Base-by-base conservation (phyloP, 148 eudicot genomes). In the Cornus kousa region DNA sequence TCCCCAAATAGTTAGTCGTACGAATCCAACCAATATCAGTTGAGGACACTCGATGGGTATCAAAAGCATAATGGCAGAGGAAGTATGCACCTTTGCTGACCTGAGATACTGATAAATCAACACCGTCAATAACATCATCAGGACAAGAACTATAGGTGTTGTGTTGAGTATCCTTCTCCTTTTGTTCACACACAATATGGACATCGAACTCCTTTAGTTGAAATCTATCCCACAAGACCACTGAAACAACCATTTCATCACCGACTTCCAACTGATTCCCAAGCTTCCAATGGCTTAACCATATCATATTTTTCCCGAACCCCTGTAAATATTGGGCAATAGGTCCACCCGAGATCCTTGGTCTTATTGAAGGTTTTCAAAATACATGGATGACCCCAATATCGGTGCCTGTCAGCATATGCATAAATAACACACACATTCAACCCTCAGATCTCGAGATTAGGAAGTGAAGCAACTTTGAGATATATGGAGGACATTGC, bases 41-140 rank as follows among this genome's bases (percentile, higher is more conserved):
- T 20, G 73, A 71, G 73, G 53, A 37, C 5, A 19, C 11, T 39
- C 40, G 22, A 40, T 39, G 24, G 73, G 22, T 39, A 0, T 71
- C 24, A 46, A 19, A 46, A 40, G 39, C 23, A 40, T 39, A 31
- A 71, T 71, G 7, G 73, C 73, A 40, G 73, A 71, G 55, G 73
- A 71, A 71, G 23, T 19, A 71, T 3, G 2, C n/a, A 13, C 73
- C 73, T 23, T 14, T 7, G 23, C 48, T 71, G 16, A 71, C 73
- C 31, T 71, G 55, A 71, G 39, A 71, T 71, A 23, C 73, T 39
- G 73, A 71, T 31, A 71, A 71, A 71, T 71, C 28, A 28, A 28
- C 28, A 28, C 28, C 73, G 9, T 20, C 7, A 40, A 22, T 28
- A 2, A 12, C 22, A 28, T 4, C 13, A 71, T 20, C 12, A 8